A percentile compares a stretch with the other conserved stretches of the same genome.
phyloP scores from a whole-genome alignment of 345 rosid species.

The Psidium guajava region DNA sequence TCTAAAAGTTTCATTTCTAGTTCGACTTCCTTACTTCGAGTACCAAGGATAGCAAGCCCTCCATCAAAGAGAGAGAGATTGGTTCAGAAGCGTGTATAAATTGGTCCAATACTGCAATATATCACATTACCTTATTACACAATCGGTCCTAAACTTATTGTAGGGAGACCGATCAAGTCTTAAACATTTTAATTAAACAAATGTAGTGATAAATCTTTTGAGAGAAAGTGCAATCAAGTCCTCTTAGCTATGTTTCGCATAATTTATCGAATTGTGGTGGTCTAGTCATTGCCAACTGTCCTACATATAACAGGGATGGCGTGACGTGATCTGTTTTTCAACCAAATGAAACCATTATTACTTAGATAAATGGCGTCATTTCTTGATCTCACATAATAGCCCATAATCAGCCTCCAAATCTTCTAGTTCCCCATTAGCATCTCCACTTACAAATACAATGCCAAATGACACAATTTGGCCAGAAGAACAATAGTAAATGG shows the following conservation, averaged over 20 bases:
- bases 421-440: neutral
- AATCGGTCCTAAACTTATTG: neutral
- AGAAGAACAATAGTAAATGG: neutral
- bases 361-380: neutral
- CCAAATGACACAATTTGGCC: neutral
- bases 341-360: neutral
- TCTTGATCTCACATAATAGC: neutral
- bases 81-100: neutral
- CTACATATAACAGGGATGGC: neutral
- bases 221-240: neutral
- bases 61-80: neutral
- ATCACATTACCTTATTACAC: neutral
- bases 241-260: neutral
- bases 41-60: neutral
- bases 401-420: neutral
- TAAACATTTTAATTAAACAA: neutral
- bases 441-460: neutral
- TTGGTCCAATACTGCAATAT: neutral
- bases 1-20: neutral
- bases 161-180: neutral
- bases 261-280: neutral
- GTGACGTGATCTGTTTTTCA: neutral
- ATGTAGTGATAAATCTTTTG: neutral
- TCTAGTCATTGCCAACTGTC: neutral
- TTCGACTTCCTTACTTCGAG: neutral